Conservation (phyloP, 1,284 basidiomycete species). For the Fomitopsis schrenkii region DNA sequence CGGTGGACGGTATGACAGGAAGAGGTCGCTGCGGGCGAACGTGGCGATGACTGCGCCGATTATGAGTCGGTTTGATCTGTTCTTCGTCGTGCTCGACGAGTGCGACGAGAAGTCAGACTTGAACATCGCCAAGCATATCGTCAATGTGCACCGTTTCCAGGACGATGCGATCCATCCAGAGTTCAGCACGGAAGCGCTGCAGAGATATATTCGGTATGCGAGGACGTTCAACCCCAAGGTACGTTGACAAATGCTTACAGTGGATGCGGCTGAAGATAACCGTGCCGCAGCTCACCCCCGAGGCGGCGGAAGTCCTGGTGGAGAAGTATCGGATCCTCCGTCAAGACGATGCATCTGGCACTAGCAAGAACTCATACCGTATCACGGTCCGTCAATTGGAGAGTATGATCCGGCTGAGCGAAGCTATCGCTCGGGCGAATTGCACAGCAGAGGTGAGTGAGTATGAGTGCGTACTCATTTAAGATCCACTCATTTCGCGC, state of each 20-base stretch:
- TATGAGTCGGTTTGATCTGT: constrained; percentile 99
- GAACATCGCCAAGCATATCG: constrained; percentile 96
- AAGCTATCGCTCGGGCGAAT: constrained; percentile 96
- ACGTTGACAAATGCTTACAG: constrained; percentile 37
- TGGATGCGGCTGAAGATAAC: constrained; percentile 14
- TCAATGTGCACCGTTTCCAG: constrained; percentile 95
- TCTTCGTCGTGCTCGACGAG: constrained; percentile 98
- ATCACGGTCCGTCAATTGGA: constrained; percentile 97
- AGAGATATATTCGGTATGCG: constrained; percentile 96
- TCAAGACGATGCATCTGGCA: constrained; percentile 88
- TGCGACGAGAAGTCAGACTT: constrained; percentile 92
- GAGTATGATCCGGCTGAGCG: constrained; percentile 95
- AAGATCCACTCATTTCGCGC: constrained; percentile 1
- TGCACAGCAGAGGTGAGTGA: constrained; percentile 78
- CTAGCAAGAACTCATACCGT: constrained; percentile 89
- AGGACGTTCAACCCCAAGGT: constrained; percentile 97
- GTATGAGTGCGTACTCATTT: background rate
- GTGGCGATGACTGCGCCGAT: constrained; percentile 98
- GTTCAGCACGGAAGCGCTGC: constrained; percentile 94
- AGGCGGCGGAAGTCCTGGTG: constrained; percentile 90
- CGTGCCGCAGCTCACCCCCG: constrained; percentile 73
- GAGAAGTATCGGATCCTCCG: constrained; percentile 94
- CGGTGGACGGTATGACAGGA: constrained; percentile 95
- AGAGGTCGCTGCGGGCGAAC: constrained; percentile 91
- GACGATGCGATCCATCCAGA: constrained; percentile 94